Percentiles rank a stretch among this genome's conserved stretches.
Conservation (phyloP, 192 early-diverging fungal species). For the Obelidium mucronatum region DNA sequence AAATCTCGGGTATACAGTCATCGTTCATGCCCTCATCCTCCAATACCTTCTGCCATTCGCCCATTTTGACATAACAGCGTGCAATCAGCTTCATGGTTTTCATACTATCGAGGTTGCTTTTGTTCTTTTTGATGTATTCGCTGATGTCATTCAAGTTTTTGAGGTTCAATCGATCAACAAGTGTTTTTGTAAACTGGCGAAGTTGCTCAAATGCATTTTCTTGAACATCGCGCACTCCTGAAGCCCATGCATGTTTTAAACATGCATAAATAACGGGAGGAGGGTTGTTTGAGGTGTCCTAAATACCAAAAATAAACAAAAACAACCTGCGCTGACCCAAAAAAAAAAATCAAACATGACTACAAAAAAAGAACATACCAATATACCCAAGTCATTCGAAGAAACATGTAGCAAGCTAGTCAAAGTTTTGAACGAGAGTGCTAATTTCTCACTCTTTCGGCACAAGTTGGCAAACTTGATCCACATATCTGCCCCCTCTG, state of each 20-base stretch:
- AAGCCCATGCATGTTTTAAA: slow-evolving; percentile 82
- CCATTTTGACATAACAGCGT: slow-evolving; percentile 80
- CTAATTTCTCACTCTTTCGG: slow-evolving; percentile 77
- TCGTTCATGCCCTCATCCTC: slow-evolving; percentile 54
- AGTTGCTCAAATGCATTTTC: slow-evolving; percentile 67
- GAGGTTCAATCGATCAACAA: slow-evolving; percentile 50
- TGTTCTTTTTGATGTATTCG: slow-evolving; percentile 14
- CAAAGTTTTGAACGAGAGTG: slow-evolving; percentile 75
- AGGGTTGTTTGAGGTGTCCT: slow-evolving; percentile 35
- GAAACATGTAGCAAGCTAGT: slow-evolving; percentile 63
- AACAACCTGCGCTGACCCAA: neutral
- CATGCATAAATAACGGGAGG: slow-evolving; percentile 80
- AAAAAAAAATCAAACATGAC: neutral
- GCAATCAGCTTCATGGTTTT: slow-evolving; percentile 34
- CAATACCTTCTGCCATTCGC: slow-evolving; percentile 76
- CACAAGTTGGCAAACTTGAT: slow-evolving; percentile 89
- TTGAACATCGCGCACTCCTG: slow-evolving; percentile 41
- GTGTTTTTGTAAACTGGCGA: slow-evolving; percentile 67
- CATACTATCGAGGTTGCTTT: neutral
- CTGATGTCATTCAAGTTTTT: slow-evolving; percentile 2
- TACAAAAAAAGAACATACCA: neutral
- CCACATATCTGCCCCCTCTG: slow-evolving; percentile 83
- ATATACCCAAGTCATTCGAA: slow-evolving; percentile 37
- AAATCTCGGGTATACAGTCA: slow-evolving; percentile 54
- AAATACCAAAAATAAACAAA: neutral